A percentile compares a stretch with the other conserved stretches of the same genome.
phyloP scores from a whole-genome alignment of 768 basidiomycete genomes.

The Lactarius akahatsu region DNA sequence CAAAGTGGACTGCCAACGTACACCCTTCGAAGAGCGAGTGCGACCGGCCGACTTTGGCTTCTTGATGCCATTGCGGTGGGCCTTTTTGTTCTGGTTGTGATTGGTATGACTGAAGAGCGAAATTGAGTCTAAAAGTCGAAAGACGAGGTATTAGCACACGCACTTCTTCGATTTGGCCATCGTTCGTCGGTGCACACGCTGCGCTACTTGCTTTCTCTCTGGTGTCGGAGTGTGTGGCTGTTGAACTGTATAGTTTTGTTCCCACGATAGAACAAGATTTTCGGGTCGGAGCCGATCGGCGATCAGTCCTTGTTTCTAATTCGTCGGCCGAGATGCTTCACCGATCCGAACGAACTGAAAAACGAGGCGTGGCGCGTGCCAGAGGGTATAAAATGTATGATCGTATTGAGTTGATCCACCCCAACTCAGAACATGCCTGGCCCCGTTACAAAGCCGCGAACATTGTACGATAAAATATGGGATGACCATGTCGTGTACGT shows the following conservation, averaged over 20 bases:
- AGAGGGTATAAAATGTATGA: not conserved
- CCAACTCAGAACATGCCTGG: constrained; percentile 47
- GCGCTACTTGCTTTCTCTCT: constrained; percentile 23
- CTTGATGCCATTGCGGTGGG: constrained; percentile 97
- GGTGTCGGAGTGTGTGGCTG: constrained; percentile 31
- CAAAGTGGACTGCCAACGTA: constrained; percentile 67
- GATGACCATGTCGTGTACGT: constrained; percentile 92
- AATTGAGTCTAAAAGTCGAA: constrained; percentile 23
- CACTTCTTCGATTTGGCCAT: constrained; percentile 99
- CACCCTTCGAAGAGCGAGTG: constrained; percentile 86
- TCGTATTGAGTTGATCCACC: not conserved
- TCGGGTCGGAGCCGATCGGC: constrained; percentile 20
- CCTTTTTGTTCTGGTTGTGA: constrained; percentile 97
- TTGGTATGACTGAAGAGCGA: constrained; percentile 67
- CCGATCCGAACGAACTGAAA: no score
- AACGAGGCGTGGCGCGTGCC: not conserved
- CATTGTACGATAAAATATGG: constrained; percentile 97
- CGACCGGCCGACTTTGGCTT: constrained; percentile 62
- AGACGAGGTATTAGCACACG: constrained; percentile 32
- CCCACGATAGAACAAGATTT: not conserved
- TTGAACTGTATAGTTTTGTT: constrained; percentile 35
- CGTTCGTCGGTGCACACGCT: constrained; percentile 33
- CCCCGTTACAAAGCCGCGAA: constrained; percentile 64
- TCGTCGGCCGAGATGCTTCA: constrained; percentile 2
- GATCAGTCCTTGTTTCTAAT: constrained; percentile 8